phyloP scores from a whole-genome alignment of 2,329 filamentous ascomycete genomes.

The Phyllosticta capitalensis region DNA sequence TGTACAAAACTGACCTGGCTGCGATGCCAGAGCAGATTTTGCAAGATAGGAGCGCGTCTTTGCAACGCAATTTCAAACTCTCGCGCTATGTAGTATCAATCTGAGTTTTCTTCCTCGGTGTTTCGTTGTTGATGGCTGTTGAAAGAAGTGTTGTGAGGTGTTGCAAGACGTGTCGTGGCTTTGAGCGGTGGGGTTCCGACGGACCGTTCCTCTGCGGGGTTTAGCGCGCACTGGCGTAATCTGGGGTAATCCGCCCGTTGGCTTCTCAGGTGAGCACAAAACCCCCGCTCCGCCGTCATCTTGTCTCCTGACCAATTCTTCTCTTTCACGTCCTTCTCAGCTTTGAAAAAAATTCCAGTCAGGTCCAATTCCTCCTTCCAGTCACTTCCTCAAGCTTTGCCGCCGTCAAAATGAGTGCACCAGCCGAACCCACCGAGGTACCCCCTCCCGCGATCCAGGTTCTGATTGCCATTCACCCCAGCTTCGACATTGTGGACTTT shows the following conservation, averaged over 20 bases:
- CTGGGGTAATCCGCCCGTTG: not conserved
- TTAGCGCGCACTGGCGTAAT: too few species aligned
- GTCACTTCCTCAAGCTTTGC: too few species aligned
- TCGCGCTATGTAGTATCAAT: too few species aligned
- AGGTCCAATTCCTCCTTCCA: not conserved
- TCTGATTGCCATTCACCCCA: constrained; percentile 48
- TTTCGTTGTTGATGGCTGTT: not conserved
- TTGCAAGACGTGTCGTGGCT: not conserved
- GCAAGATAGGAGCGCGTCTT: too few species aligned
- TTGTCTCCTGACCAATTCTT: not conserved
- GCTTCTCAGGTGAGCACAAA: not conserved
- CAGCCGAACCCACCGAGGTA: constrained; percentile 26
- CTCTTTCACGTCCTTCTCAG: not conserved
- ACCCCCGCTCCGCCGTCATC: not conserved
- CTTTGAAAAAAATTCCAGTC: not conserved
- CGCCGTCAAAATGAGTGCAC: constrained; percentile 38
- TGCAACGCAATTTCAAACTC: too few species aligned
- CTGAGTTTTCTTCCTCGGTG: too few species aligned
- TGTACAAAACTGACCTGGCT: too few species aligned
- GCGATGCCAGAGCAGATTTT: too few species aligned
- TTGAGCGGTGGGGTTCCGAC: not conserved
- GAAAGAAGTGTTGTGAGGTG: not conserved
- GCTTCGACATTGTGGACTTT: constrained; percentile 49
- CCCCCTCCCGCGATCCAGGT: constrained; percentile 44
- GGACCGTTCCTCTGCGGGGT: not conserved